Evolutionary conservation across 2,329 filamentous ascomycete species (phyloP).

Genomic region (Pseudocercospora musae): DNA sequence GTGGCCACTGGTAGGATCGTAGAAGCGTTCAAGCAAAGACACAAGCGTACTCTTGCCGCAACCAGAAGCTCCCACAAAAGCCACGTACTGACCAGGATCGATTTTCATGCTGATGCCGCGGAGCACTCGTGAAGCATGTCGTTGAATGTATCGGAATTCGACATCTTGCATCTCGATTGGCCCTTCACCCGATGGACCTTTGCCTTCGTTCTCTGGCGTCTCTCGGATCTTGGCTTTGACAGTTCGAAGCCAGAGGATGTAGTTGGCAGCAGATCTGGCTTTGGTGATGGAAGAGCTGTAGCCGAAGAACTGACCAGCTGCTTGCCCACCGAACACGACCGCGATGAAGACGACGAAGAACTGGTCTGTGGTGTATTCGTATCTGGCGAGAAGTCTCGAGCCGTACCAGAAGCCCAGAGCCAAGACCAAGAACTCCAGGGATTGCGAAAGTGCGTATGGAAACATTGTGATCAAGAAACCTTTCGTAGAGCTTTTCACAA

Average conservation of each 20-base stretch:
- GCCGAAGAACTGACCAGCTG: conserved; percentile 64
- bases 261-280: conserved; percentile 40
- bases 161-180: conserved; percentile 28
- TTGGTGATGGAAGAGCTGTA: conserved; percentile 49
- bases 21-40: conserved; percentile 48
- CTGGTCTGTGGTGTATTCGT: conserved; percentile 37
- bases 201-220: conserved; percentile 33
- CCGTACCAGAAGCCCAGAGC: conserved; percentile 39
- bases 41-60: conserved; percentile 49
- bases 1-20: conserved; percentile 40
- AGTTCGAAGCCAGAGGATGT: conserved; percentile 44
- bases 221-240: conserved; percentile 40
- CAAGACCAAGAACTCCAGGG: conserved; percentile 33
- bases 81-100: conserved; percentile 42
- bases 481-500: conserved; percentile 24
- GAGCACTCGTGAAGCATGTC: conserved; percentile 27
- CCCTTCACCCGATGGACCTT: conserved; percentile 27
- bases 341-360: conserved; percentile 64
- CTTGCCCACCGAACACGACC: conserved; percentile 62
- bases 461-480: conserved; percentile 27
- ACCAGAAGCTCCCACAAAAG: conserved; percentile 49
- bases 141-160: conserved; percentile 32
- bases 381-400: conserved; percentile 31
- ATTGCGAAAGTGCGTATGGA: conserved; percentile 34
- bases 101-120: conserved; percentile 30